These are phyloP conservation scores for Termitomyces sp. DNA, from an alignment of 768 basidiomycete genomes.

Conservation along the genomic window DNA sequence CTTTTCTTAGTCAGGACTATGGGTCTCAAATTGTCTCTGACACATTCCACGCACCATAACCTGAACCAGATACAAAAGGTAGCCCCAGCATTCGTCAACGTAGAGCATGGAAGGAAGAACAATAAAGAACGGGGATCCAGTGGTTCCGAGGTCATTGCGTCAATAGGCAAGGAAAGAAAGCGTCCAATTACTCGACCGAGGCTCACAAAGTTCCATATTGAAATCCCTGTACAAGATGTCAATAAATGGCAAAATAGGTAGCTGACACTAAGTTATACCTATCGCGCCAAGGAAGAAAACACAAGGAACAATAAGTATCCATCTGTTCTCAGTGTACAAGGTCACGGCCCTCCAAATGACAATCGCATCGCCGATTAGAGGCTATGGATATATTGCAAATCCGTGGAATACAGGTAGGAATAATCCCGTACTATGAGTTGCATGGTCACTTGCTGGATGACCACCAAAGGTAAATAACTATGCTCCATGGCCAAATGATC, in stretches of 20 bases:
- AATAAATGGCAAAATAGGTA: neutral
- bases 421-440: neutral
- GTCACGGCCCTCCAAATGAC: slow-evolving; percentile 1
- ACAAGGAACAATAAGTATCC: neutral
- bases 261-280: neutral
- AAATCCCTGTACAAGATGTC: neutral
- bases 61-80: slow-evolving; percentile 2
- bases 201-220: neutral
- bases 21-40: neutral
- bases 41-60: neutral
- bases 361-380: neutral
- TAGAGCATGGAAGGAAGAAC: neutral
- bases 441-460: neutral
- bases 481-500: fast-evolving
- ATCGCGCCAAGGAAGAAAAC: neutral
- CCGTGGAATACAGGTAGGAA: neutral
- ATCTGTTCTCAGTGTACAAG: neutral
- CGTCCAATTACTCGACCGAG: neutral
- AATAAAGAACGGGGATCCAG: neutral
- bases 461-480: neutral
- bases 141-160: too few relatives aligned
- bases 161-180: neutral
- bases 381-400: neutral
- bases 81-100: neutral
- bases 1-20: neutral